These are phyloP conservation scores for Orbilia javanica DNA, from an alignment of 2,329 filamentous ascomycete species.

Conservation along the genomic window DNA sequence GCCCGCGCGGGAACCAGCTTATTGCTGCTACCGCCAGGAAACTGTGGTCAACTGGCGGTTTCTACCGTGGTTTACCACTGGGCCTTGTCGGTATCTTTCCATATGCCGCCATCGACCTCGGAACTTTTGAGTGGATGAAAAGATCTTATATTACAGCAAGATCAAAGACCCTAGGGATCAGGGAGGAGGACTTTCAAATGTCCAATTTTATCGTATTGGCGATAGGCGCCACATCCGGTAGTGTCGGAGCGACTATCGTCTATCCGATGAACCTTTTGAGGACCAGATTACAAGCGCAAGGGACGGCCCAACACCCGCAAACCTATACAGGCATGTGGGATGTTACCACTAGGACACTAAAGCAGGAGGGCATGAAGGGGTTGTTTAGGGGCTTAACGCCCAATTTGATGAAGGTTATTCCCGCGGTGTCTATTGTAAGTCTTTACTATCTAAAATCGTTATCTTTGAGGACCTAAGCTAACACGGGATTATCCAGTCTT, in stretches of 20 bases:
- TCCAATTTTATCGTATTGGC: conserved; percentile 87
- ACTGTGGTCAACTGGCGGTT: conserved; percentile 85
- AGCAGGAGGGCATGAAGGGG: conserved; percentile 84
- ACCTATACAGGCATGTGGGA: conserved; percentile 94
- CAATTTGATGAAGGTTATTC: conserved; percentile 94
- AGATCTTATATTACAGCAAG: conserved; percentile 77
- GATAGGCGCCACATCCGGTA: conserved; percentile 89
- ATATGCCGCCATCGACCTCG: conserved; percentile 95
- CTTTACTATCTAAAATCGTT: not conserved
- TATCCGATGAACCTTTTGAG: conserved; percentile 95
- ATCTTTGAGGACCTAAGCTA: conserved; percentile 2
- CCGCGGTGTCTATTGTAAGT: conserved; percentile 85
- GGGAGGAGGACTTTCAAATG: conserved; percentile 82
- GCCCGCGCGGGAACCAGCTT: conserved; percentile 83
- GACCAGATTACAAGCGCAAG: conserved; percentile 88
- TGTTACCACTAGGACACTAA: conserved; percentile 84
- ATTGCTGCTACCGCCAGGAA: conserved; percentile 85
- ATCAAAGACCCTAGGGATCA: conserved; percentile 76
- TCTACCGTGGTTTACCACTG: conserved; percentile 93
- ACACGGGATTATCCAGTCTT: conserved; percentile 67
- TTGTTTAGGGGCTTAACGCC: conserved; percentile 96
- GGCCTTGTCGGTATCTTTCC: conserved; percentile 97
- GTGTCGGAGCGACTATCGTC: conserved; percentile 90
- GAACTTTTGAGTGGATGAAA: conserved; percentile 94
- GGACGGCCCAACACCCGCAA: conserved; percentile 87